phyloP scores from a whole-genome alignment of 164 flowering plant genomes.

The Houttuynia cordata region DNA sequence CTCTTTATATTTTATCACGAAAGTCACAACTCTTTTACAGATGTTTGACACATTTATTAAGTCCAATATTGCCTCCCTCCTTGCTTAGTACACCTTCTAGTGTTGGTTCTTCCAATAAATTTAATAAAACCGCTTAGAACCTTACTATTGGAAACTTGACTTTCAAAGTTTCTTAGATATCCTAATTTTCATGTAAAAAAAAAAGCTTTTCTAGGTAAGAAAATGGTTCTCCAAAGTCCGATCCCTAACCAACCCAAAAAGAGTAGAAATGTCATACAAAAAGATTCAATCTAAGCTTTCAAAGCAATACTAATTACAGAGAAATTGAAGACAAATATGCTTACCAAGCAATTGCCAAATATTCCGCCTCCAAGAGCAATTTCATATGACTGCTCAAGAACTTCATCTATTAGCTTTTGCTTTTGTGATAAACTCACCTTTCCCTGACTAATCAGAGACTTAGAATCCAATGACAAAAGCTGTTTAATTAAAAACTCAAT shows the following conservation, averaged over 20 bases:
- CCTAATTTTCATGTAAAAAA: neutral
- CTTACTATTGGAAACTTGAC: no score
- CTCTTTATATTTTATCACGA: no score
- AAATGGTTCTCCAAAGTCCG: neutral
- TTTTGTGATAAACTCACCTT: constrained; percentile 41
- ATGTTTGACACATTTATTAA: no score
- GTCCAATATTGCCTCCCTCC: no score
- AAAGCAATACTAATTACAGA: neutral
- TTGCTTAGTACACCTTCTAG: no score
- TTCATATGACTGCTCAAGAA: constrained; percentile 54
- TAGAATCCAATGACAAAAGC: constrained; percentile 57
- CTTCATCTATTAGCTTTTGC: constrained; percentile 56
- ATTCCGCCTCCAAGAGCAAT: constrained; percentile 59
- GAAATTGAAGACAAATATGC: neutral
- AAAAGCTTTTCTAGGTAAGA: neutral
- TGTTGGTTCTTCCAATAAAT: no score
- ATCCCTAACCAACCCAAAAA: neutral
- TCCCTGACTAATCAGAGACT: constrained; percentile 46
- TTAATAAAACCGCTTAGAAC: no score
- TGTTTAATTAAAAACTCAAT: constrained; percentile 16
- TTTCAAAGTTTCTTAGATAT: no score
- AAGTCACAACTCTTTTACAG: no score
- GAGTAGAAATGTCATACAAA: neutral
- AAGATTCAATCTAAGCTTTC: neutral
- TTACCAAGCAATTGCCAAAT: constrained; percentile 73